Evolutionary conservation across 192 early-diverging fungal genomes (phyloP).

Genomic region (Backusella tuberculispora): DNA sequence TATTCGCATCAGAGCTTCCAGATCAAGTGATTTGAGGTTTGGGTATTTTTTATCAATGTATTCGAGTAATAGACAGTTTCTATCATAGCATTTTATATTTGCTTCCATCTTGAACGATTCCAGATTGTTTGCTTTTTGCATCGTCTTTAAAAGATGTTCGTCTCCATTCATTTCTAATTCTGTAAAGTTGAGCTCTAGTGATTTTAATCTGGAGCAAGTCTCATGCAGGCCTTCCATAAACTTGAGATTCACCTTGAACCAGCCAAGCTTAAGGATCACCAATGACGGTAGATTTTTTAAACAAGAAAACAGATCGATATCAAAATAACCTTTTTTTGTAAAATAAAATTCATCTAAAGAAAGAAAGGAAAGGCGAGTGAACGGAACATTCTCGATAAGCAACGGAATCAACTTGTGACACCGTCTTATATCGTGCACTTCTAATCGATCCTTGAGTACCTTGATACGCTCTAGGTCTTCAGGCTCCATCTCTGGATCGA

Average conservation of each 20-base stretch:
- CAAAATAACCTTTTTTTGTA: slow-evolving; percentile 2
- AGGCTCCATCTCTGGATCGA: not conserved
- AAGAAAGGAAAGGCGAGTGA: slow-evolving; percentile 5
- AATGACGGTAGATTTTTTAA: not conserved
- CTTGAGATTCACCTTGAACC: slow-evolving; percentile 9
- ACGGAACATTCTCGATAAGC: not conserved
- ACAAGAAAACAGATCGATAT: not conserved
- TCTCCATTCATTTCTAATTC: not conserved
- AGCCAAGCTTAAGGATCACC: not conserved
- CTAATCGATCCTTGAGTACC: not conserved
- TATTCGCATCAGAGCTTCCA: not conserved
- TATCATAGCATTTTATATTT: not conserved
- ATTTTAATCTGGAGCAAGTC: not conserved
- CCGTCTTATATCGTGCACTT: slow-evolving; percentile 10
- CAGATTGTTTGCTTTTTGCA: not conserved
- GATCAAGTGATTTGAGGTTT: slow-evolving; percentile 4
- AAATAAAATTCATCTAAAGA: slow-evolving; percentile 1
- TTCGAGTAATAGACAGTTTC: not conserved
- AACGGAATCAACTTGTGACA: slow-evolving; percentile 1
- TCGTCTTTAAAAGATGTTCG: not conserved
- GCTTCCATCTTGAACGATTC: not conserved
- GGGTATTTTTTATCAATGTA: slow-evolving; percentile 7
- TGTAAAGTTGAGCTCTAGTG: not conserved
- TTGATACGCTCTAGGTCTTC: not conserved
- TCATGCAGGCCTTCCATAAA: slow-evolving; percentile 6